These are phyloP conservation scores for Trichoderma semiorbis DNA, from an alignment of 2,329 filamentous ascomycete species.

Conservation along the genomic window DNA sequence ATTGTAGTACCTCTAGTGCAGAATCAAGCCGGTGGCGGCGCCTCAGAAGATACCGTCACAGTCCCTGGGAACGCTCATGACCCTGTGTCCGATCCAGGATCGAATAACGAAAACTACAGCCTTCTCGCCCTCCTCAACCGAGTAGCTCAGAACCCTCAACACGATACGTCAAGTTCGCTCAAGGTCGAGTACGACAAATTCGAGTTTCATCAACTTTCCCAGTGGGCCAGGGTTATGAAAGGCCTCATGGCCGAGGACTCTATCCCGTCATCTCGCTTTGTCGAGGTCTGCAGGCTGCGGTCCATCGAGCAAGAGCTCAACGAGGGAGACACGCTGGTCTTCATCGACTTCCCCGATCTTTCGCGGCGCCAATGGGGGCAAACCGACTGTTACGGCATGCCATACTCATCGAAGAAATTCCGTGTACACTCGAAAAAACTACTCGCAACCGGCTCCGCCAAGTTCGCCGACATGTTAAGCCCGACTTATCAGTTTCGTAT, in stretches of 20 bases:
- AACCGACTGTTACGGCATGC: slow-evolving; percentile 36
- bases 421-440: slow-evolving; percentile 47
- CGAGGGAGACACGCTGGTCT: slow-evolving; percentile 43
- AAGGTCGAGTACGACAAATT: not conserved
- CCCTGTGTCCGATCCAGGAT: not conserved
- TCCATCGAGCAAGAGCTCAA: slow-evolving; percentile 26
- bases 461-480: slow-evolving; percentile 45
- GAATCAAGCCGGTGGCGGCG: not conserved
- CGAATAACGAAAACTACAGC: not conserved
- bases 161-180: not conserved
- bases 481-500: slow-evolving; percentile 40
- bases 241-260: not conserved
- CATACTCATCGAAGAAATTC: slow-evolving; percentile 36
- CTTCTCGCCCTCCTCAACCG: not conserved
- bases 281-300: slow-evolving; percentile 25
- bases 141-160: not conserved
- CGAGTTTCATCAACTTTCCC: not conserved
- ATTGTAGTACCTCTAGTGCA: not conserved
- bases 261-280: not conserved
- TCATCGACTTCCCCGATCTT: slow-evolving; percentile 38
- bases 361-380: slow-evolving; percentile 20
- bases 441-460: slow-evolving; percentile 42
- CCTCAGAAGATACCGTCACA: not conserved
- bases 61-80: not conserved
- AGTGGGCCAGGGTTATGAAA: not conserved